Base-by-base conservation (phyloP, 2,329 filamentous ascomycete genomes). In the Fusarium sambucinum region DNA sequence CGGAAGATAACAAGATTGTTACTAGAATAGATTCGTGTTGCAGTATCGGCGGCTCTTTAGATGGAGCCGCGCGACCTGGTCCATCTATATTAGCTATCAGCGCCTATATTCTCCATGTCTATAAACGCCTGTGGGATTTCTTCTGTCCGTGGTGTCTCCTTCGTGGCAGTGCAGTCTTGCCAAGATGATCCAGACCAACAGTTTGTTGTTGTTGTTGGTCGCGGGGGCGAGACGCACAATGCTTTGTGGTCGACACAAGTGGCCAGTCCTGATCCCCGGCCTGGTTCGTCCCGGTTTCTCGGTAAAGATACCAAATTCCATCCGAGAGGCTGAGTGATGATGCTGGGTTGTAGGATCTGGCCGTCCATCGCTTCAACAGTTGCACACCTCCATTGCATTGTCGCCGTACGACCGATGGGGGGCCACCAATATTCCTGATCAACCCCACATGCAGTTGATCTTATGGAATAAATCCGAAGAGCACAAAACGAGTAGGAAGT, bases 111-210 rank as follows among this genome's bases (percentile, higher is more conserved):
- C 33, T 19, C 32, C 37, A 38, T 37, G 42, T 14, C 33, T 19
- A 48, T 57, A 66, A 23, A 66, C 55, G 51, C 60, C 47, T 19
- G 11, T 54, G 17, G 8, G 38, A 40, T 27, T 35, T 42, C 38
- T 50, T 7, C 32, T 13, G 29, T 54, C 41, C 50, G 27, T 51
- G 41, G 25, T 50, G 29, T 61, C 17, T 42, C 23, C 6, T 30
- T 16, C 29, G 50, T 66, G 66, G 66, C 65, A 61, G 60, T 69
- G 65, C 38, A 44, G 17, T n/a, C 6, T 45, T 53, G 42, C 30
- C 42, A 54, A 61, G 51, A 33, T 37, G 48, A 29, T 16, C 6
- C 19, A 46, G 41, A 47, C 55, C 55, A 66, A 46, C 33, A 32
- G 33, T 10, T 41, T n/a, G 23, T 14, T 25, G 21, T 46, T 51